Evolutionary conservation across 305 asterid genomes (phyloP).

Genomic region (Fraxinus baroniana): DNA sequence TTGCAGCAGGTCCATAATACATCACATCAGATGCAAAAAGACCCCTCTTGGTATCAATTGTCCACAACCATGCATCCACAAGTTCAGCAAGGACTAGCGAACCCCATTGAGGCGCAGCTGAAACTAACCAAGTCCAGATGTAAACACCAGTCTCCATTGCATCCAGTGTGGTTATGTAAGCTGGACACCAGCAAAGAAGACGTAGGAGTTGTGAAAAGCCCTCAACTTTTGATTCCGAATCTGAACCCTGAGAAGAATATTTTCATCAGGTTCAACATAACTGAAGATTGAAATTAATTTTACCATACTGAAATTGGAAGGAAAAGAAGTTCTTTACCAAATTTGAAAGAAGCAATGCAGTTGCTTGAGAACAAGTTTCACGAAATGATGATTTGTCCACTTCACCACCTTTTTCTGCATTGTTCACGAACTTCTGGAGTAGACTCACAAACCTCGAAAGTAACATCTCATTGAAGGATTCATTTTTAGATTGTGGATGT

Average conservation of each 20-base stretch:
- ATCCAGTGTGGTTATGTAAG: constrained; percentile 89
- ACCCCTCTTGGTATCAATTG: constrained; percentile 95
- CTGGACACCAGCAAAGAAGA: constrained; percentile 99
- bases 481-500: constrained; percentile 50
- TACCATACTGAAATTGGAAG: constrained; percentile 21
- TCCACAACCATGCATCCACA: constrained; percentile 99
- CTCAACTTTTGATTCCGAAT: constrained; percentile 62
- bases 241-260: constrained; percentile 70
- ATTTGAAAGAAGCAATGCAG: constrained; percentile 93
- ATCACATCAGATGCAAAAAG: constrained; percentile 86
- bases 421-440: constrained; percentile 85
- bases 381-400: constrained; percentile 88
- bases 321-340: constrained; percentile 48
- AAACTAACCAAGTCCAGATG: constrained; percentile 98
- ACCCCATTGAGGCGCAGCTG: constrained; percentile 98
- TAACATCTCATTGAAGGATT: constrained; percentile 76
- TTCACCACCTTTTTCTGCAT: constrained; percentile 84
- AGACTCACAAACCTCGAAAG: constrained; percentile 73
- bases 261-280: constrained; percentile 22
- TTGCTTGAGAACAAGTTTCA: constrained; percentile 95
- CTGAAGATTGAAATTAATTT: constrained; percentile 13
- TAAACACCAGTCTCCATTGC: constrained; percentile 98
- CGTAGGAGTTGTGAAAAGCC: constrained; percentile 98
- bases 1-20: constrained; percentile 91
- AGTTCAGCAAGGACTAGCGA: constrained; percentile 96